Base-by-base conservation (phyloP, 2,329 filamentous ascomycete genomes). In the Fusarium cyanostomum region DNA sequence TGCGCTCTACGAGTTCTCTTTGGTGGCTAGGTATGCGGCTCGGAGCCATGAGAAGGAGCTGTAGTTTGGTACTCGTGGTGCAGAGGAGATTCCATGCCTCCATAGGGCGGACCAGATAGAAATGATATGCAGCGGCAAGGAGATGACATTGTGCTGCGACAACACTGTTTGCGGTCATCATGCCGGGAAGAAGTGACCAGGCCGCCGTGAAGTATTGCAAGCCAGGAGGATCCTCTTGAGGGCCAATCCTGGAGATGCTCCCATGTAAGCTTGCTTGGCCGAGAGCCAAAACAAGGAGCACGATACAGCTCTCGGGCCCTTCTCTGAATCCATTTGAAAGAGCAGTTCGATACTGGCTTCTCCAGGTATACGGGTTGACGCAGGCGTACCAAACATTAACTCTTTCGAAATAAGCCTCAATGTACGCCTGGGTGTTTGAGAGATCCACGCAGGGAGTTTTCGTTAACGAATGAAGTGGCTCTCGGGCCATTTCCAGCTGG, bases 331-430 rank as follows among this genome's bases (percentile, higher is more conserved):
- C 88, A 65, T 89, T 89, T 3, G 89, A 89, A 7, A 93, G 82
- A 0, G 92, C 92, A 5, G 84, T 89, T 26, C 88, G 86, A 72
- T 94, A 94, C 72, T 92, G 89, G 58, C 83, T 87, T 37, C 85
- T 82, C 91, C 92, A 95, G 2, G 88, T 91, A 74, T 91, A 91
- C 1, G 91, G 91, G 72, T 93, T 94, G 30, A 95, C 90, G 68
- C 90, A 92, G 9, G 92, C 91, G 70, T 94, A 94, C 89, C 92
- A 94, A 4, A 93, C 84, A 65, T 94, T 94, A 58, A 93, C 92
- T 37, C 89, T 84, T 56, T 90, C 88, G 71, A 94, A 95, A 74
- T 92, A 94, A 1, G 91, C 89, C 71, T 91, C 87, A 35, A 92
- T 89, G 73, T 93, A 94, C 5, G 87, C 84, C 42, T 87, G 84